phyloP scores from a whole-genome alignment of 257 asterid species.

The Nicotiana attenuata region DNA sequence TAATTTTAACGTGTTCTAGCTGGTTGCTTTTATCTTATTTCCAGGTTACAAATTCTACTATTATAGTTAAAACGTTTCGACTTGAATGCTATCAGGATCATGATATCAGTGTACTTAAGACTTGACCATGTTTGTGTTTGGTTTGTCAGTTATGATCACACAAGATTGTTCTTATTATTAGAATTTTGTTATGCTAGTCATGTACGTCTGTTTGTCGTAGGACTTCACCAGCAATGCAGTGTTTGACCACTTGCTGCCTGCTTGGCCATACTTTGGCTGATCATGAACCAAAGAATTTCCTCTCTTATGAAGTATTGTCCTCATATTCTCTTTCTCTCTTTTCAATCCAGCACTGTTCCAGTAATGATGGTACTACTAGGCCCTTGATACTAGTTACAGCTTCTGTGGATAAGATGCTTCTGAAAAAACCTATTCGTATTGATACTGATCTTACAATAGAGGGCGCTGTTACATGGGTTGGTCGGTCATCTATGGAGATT shows the following conservation, averaged over 20 bases:
- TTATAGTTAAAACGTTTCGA: background rate
- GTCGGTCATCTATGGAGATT: slow-evolving; percentile 90
- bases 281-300: background rate
- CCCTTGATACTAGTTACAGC: slow-evolving; percentile 81
- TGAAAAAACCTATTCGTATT: slow-evolving; percentile 59
- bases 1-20: no score
- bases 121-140: background rate
- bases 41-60: no score
- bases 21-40: no score
- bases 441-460: slow-evolving; percentile 60
- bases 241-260: background rate
- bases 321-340: background rate
- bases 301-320: background rate
- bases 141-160: background rate
- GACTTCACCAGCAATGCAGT: background rate
- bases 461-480: slow-evolving; percentile 96
- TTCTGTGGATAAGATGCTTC: slow-evolving; percentile 86
- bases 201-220: background rate
- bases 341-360: slow-evolving; percentile 63
- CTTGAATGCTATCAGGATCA: background rate
- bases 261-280: background rate
- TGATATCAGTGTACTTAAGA: background rate
- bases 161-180: background rate
- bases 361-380: slow-evolving; percentile 61
- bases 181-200: background rate